A percentile compares a stretch with the other conserved stretches of the same genome.
Conservation (phyloP, 2,329 filamentous ascomycete species). For the Alternaria novae-zelandiae region DNA sequence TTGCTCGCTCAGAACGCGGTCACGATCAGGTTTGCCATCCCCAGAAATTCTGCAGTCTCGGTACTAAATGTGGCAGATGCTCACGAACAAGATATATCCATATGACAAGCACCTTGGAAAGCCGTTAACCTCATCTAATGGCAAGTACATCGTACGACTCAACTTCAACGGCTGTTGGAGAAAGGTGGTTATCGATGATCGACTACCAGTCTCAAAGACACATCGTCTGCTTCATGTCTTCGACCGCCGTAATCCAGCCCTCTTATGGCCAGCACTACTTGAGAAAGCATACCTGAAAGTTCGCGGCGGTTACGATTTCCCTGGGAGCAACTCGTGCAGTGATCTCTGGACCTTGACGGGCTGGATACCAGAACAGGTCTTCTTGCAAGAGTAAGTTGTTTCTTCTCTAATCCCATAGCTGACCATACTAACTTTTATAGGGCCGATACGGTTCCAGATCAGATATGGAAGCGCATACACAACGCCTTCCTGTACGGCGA, state of each 20-base stretch:
- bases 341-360: constrained; percentile 92
- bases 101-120: constrained; percentile 63
- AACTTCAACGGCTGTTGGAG: constrained; percentile 95
- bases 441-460: constrained; percentile 77
- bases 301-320: constrained; percentile 94
- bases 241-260: constrained; percentile 78
- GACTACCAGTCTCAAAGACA: constrained; percentile 78
- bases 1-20: constrained; percentile 72
- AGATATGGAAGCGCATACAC: constrained; percentile 79
- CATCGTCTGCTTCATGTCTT: constrained; percentile 83
- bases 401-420: background rate
- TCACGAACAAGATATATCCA: constrained; percentile 77
- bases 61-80: constrained; percentile 59
- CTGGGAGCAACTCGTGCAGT: constrained; percentile 94
- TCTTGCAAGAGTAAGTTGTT: constrained; percentile 71
- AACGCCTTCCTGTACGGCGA: constrained; percentile 78
- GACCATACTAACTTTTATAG: constrained; percentile 49
- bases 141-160: constrained; percentile 90
- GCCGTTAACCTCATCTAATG: constrained; percentile 74
- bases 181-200: constrained; percentile 86
- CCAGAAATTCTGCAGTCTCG: background rate
- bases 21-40: constrained; percentile 65
- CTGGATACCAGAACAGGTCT: constrained; percentile 96
- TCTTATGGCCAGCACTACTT: constrained; percentile 89
- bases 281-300: constrained; percentile 98